Percentiles rank a stretch among this genome's conserved stretches.
Evolutionary conservation across 1,284 basidiomycete species (phyloP).

Genomic region (Crucibulum cyathiforme): DNA sequence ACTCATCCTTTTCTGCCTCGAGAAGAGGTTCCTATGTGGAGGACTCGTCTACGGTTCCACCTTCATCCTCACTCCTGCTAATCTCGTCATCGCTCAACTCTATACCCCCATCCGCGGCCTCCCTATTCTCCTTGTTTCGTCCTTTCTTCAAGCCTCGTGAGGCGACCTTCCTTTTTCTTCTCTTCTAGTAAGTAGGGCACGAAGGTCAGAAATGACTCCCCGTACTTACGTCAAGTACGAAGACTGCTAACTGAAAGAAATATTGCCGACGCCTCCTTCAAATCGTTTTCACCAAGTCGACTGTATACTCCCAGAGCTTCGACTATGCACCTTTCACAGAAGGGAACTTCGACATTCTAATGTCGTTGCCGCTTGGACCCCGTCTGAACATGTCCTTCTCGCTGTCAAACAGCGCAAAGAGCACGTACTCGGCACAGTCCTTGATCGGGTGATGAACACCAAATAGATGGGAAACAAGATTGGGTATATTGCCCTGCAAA

Average conservation of each 20-base stretch:
- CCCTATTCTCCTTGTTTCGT: not conserved
- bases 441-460: constrained; percentile 6
- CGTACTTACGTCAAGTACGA: no score
- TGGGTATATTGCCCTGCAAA: not conserved
- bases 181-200: no score
- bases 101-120: not conserved
- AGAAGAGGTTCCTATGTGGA: not conserved
- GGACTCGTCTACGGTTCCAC: not conserved
- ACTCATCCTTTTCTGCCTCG: not conserved
- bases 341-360: constrained; percentile 36
- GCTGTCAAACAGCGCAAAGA: constrained; percentile 38
- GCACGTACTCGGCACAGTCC: constrained; percentile 44
- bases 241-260: no score
- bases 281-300: constrained; percentile 3
- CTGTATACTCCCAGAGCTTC: constrained; percentile 48
- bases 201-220: no score
- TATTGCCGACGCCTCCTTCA: no score
- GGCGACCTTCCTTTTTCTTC: not conserved
- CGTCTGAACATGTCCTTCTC: constrained; percentile 35
- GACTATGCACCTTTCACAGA: constrained; percentile 38
- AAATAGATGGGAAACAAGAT: not conserved
- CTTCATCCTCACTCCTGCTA: not conserved
- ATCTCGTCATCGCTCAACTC: not conserved
- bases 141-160: not conserved
- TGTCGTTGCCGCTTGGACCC: constrained; percentile 37